Percentiles rank a stretch among this genome's conserved stretches.
These are phyloP conservation scores for Alternaria ethzedia DNA, from an alignment of 2,329 filamentous ascomycete genomes.

Conservation along the genomic window DNA sequence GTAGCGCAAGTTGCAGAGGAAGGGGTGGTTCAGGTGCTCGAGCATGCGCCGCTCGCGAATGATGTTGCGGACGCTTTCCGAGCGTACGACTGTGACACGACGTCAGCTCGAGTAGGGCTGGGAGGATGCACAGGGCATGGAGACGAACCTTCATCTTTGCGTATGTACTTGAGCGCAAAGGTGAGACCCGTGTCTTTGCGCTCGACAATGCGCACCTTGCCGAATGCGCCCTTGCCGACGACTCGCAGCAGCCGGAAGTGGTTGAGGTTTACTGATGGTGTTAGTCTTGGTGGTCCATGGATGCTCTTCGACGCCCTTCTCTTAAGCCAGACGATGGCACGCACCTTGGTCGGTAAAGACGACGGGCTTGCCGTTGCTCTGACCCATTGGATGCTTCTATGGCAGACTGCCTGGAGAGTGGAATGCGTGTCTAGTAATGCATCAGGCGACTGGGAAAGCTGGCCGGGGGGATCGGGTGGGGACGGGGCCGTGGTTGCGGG, in stretches of 20 bases:
- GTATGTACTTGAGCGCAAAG: conserved; percentile 97
- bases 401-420: conserved; percentile 27
- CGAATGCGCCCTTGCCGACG: conserved; percentile 96
- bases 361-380: conserved; percentile 92
- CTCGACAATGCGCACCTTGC: conserved; percentile 98
- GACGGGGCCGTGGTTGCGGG: conserved; percentile 12
- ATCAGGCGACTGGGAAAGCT: conserved; percentile 22
- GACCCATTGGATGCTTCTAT: conserved; percentile 72
- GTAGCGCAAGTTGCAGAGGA: conserved; percentile 97
- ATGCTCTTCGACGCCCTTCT: not conserved
- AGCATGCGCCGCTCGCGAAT: conserved; percentile 97
- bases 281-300: conserved; percentile 9
- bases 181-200: conserved; percentile 92
- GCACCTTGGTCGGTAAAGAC: conserved; percentile 91
- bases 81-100: conserved; percentile 78
- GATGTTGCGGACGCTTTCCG: conserved; percentile 97
- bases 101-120: conserved; percentile 29
- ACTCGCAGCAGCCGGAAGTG: conserved; percentile 95
- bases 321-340: conserved; percentile 29
- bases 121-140: not conserved
- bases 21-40: conserved; percentile 96
- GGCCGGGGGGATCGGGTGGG: not conserved
- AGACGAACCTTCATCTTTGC: conserved; percentile 90
- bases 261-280: conserved; percentile 81
- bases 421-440: conserved; percentile 29